Conservation (phyloP, 495 filamentous ascomycete species). For the Cladorrhinum samala region DNA sequence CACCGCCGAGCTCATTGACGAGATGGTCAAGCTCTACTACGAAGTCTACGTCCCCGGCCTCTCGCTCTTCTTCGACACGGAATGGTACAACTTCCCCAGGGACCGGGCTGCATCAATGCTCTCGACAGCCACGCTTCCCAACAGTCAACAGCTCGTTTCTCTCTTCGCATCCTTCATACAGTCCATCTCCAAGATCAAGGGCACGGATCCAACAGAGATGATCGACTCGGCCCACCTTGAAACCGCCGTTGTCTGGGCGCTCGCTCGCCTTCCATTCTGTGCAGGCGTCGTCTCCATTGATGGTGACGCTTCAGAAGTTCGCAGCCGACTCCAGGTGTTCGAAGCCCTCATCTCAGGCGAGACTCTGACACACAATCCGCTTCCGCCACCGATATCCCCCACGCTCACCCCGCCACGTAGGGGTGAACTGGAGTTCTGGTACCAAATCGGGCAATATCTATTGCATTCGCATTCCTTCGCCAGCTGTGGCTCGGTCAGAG, state of each 20-base stretch:
- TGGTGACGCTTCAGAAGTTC: conserved; percentile 56
- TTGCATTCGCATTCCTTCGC: conserved; percentile 52
- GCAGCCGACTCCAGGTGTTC: conserved; percentile 62
- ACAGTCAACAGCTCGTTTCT: conserved; percentile 53
- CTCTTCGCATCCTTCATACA: conserved; percentile 57
- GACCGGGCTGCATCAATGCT: conserved; percentile 16
- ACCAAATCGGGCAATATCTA: conserved; percentile 64
- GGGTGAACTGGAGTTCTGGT: conserved; percentile 75
- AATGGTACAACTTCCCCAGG: conserved; percentile 63
- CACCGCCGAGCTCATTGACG: conserved; percentile 50
- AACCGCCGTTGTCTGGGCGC: conserved; percentile 64
- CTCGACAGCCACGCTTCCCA: conserved; percentile 41
- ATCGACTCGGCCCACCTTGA: conserved; percentile 58
- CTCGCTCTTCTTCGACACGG: conserved; percentile 75
- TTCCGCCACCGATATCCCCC: conserved; percentile 42
- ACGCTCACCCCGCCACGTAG: conserved; percentile 48
- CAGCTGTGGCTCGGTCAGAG: conserved; percentile 47
- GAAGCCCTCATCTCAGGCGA: conserved; percentile 68
- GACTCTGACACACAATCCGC: conserved; percentile 52
- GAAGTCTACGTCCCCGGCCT: conserved; percentile 73
- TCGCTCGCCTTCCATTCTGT: conserved; percentile 35
- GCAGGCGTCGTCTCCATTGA: conserved; percentile 21
- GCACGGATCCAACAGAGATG: conserved; percentile 55
- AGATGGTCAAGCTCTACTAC: conserved; percentile 68
- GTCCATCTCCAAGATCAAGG: conserved; percentile 31